A percentile compares a stretch with the other conserved stretches of the same genome.
Evolutionary conservation across 208 protist species (phyloP).

Genomic region (Tritrichomonas foetus): DNA sequence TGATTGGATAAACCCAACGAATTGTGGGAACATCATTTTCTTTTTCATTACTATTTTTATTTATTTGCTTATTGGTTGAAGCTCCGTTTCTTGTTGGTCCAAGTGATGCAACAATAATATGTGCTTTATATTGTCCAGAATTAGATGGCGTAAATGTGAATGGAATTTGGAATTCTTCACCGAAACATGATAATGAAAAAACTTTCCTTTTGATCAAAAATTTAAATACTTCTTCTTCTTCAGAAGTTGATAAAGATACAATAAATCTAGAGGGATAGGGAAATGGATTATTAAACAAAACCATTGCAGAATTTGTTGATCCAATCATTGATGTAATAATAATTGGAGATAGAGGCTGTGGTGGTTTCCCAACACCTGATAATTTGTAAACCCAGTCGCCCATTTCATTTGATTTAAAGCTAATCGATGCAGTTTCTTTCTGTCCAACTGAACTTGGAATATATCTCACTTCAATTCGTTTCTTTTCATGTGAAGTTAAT

Average conservation of each 20-base stretch:
- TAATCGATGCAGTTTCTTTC: neutral
- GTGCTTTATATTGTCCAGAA: neutral
- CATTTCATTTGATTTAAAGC: neutral
- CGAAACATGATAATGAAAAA: neutral
- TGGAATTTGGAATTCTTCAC: slow-evolving; percentile 38
- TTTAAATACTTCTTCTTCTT: neutral
- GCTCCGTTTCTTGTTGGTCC: neutral
- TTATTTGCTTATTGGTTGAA: neutral
- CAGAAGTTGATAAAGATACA: neutral
- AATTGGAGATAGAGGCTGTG: neutral
- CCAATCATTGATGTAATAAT: neutral
- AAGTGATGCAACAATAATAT: neutral
- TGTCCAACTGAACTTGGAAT: neutral
- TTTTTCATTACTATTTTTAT: neutral
- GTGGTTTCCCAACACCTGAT: neutral
- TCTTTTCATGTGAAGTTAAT: neutral
- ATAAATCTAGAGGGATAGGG: neutral
- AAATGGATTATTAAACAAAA: neutral
- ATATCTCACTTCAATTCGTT: neutral
- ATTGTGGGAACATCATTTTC: neutral
- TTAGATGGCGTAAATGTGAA: neutral
- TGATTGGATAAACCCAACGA: neutral
- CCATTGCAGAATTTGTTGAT: neutral
- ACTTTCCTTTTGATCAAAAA: neutral
- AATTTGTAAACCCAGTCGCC: neutral